Evolutionary conservation across 2,329 filamentous ascomycete genomes (phyloP), one percentile per base, ranked within the genome.

Genomic region (Colletotrichum sp.): DNA sequence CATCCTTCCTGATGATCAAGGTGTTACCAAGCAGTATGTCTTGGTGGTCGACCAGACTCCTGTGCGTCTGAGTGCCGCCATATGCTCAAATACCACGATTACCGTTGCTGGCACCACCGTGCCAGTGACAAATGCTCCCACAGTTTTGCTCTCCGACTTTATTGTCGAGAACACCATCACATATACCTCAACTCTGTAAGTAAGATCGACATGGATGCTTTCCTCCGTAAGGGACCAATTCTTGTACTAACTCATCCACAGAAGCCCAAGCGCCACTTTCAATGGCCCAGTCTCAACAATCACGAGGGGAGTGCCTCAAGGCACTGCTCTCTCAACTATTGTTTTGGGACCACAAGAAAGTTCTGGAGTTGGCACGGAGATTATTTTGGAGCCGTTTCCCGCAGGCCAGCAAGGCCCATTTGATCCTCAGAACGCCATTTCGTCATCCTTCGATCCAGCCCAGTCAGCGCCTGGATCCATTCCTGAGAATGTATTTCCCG

Each of bases 51-150:
- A 72, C 24, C 69, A 49, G 15, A 44, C 64, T 15, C 69, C 69
- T 18, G 32, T 72, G 4, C 69, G 39, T 18, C 24, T 72, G 8
- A 72, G 69, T 9, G 62, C 62, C 9, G 49, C 49, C 9, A 28
- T 72, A 12, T 72, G 69, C 52, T 72, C 62, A 55, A 72, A 72
- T 30, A 72, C 69, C 6, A 72, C 69, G 4, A 57, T 72, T 32
- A 72, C 24, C 26, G 49, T 72, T 28, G 62, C 69, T 15, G 69
- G 69, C 6, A 72, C 44, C 21, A 66, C 63, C 6, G 15, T 72
- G 10, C 63, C 62, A 21, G 63, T 72, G 13, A 72, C 69, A 6
- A 72, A 72, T 18, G 69, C 69, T 8, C 69, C 69, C n/a, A 72
- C 69, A 16, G 10, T 67, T n/a, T 49, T 72, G 10, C n/a, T 72